Evolutionary conservation across 805 yeast genomes (phyloP).

Genomic region (Clavispora asparagi): DNA sequence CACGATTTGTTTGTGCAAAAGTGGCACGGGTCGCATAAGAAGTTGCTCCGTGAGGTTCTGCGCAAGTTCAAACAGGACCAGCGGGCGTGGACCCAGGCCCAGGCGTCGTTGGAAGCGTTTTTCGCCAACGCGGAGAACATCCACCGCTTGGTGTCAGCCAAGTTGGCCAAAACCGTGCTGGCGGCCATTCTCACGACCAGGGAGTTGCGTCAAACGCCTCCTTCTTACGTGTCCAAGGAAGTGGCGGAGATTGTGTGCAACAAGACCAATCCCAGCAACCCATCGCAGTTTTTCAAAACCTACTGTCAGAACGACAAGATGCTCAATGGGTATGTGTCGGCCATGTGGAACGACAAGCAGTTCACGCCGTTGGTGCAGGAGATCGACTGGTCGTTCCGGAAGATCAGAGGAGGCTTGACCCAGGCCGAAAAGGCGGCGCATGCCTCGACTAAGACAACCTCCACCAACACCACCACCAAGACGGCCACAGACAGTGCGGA

Average conservation of each 20-base stretch:
- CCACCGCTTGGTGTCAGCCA: conserved; percentile 26
- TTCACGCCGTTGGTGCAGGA: conserved; percentile 32
- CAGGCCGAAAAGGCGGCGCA: conserved; percentile 30
- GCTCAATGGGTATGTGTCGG: conserved; percentile 44
- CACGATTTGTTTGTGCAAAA: conserved; percentile 44
- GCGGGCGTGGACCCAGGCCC: conserved; percentile 8
- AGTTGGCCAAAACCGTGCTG: conserved; percentile 25
- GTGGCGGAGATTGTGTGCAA: conserved; percentile 19
- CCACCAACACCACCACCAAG: conserved; percentile 13
- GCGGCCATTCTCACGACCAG: conserved; percentile 24
- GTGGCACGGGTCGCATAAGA: conserved; percentile 40
- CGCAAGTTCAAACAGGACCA: conserved; percentile 14
- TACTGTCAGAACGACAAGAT: conserved; percentile 36
- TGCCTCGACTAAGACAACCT: conserved; percentile 17
- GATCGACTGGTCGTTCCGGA: conserved; percentile 41
- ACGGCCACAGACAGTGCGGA: conserved; percentile 11
- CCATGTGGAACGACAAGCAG: conserved; percentile 39
- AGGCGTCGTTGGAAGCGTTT: conserved; percentile 16
- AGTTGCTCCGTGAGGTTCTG: conserved; percentile 35
- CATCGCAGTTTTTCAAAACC: conserved; percentile 41
- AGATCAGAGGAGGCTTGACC: conserved; percentile 43
- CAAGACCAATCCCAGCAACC: conserved; percentile 33
- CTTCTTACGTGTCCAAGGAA: conserved; percentile 29
- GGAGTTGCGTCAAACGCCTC: conserved; percentile 27
- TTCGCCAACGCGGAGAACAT: conserved; percentile 17